These are phyloP conservation scores for Lichenothelia convexa DNA, from an alignment of 495 filamentous ascomycete species.

Conservation along the genomic window DNA sequence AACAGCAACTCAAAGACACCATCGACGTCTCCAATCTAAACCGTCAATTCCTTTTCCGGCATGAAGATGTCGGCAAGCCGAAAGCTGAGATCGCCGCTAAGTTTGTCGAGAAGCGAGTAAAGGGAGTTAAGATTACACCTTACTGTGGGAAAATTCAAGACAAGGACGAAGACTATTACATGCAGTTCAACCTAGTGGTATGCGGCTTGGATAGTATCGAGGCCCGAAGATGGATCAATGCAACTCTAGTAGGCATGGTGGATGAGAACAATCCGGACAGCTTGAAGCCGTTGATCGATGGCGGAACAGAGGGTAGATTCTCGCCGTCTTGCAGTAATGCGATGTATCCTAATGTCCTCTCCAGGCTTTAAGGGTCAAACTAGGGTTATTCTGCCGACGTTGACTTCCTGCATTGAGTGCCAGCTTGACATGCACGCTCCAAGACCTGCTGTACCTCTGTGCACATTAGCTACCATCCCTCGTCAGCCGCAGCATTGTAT, in stretches of 20 bases:
- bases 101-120: constrained; percentile 77
- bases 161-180: constrained; percentile 93
- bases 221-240: constrained; percentile 95
- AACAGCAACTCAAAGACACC: constrained; percentile 42
- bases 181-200: constrained; percentile 85
- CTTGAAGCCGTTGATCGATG: constrained; percentile 85
- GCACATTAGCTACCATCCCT: constrained; percentile 90
- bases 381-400: constrained; percentile 74
- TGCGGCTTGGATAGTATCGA: constrained; percentile 98
- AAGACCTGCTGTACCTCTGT: constrained; percentile 81
- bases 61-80: constrained; percentile 76
- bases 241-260: constrained; percentile 77
- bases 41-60: constrained; percentile 90
- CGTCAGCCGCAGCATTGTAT: constrained; percentile 97
- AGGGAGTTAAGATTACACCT: constrained; percentile 79
- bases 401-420: constrained; percentile 94
- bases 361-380: constrained; percentile 90
- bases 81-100: constrained; percentile 87
- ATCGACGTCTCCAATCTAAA: constrained; percentile 99
- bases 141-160: constrained; percentile 93
- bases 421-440: constrained; percentile 97
- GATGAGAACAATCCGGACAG: constrained; percentile 60
- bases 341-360: not conserved
- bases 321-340: not conserved
- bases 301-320: constrained; percentile 69